phyloP scores from a whole-genome alignment of 305 asterid species.

The Andrographis paniculata region DNA sequence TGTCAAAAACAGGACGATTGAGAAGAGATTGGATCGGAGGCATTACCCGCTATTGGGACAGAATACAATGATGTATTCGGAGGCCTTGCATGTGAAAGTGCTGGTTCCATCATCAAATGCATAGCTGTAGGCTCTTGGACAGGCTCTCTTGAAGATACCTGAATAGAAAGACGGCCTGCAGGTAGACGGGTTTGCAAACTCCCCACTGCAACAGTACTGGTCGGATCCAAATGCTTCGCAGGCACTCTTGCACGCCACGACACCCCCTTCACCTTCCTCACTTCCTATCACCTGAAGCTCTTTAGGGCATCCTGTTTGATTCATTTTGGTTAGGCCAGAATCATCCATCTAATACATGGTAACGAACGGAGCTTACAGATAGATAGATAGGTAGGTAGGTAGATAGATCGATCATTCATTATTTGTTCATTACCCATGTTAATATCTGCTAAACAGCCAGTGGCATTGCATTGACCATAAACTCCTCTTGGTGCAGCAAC shows the following conservation, averaged over 20 bases:
- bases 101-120: slow-evolving; percentile 84
- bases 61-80: slow-evolving; percentile 43
- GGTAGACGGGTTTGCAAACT: slow-evolving; percentile 66
- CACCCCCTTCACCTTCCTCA: slow-evolving; percentile 42
- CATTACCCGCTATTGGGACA: slow-evolving; percentile 65
- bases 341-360: background rate
- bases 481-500: slow-evolving; percentile 48
- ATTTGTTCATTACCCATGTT: slow-evolving; percentile 46
- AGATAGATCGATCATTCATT: background rate
- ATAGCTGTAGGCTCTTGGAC: slow-evolving; percentile 85
- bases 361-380: background rate
- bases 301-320: slow-evolving; percentile 62
- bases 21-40: slow-evolving; percentile 3
- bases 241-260: slow-evolving; percentile 83
- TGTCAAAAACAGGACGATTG: slow-evolving; percentile 5
- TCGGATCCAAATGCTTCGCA: slow-evolving; percentile 71
- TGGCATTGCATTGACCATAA: slow-evolving; percentile 50
- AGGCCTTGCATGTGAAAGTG: slow-evolving; percentile 87
- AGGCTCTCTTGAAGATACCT: slow-evolving; percentile 67
- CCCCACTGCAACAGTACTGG: slow-evolving; percentile 82
- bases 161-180: slow-evolving; percentile 74
- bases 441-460: slow-evolving; percentile 60
- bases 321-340: background rate
- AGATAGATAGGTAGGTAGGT: too few species aligned
- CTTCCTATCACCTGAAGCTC: slow-evolving; percentile 75